Base-by-base conservation (phyloP, 2,329 filamentous ascomycete genomes). In the Fusarium drepaniforme region DNA sequence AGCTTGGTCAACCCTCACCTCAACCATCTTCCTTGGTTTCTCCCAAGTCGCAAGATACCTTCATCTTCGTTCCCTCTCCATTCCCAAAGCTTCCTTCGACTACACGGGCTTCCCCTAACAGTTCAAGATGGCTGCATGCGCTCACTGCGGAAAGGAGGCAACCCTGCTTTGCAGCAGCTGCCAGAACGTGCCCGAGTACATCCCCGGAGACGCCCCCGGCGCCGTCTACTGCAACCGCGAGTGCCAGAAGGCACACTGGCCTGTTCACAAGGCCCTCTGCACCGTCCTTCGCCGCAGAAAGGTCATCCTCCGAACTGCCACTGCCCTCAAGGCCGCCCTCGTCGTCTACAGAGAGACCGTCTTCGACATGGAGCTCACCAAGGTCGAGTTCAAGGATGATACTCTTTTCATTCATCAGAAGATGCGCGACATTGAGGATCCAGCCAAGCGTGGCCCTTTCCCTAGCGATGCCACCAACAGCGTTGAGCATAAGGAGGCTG, bases 191-290 rank as follows among this genome's bases (percentile, higher is more conserved):
- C 71, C 68, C 25, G 68, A 70, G 46, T 75, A 76, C 21, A n/a
- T n/a, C 21, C 38, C 67, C 13, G 71, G 68, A 42, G 74, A 72
- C 56, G 38, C 57, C 28, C 25, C 15, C n/a, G 18, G 21, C 23
- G 21, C 46, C 46, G 60, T 64, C 35, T 76, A 72, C 63, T 76
- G 68, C 60, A 42, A 42, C 28, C 57, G n/a, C 15, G 71, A 68
- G 23, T 76, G 71, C 33, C 60, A 74, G 53, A 56, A 12, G 15
- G 35, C 33, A 37, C 38, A 76, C 63, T 49, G 56, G 64, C 49
- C 38, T 15, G 33, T 21, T 3, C 74, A 76, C 28, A 74, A 66
- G 18, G 18, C 23, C 18, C 25, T 28, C n/a, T 76, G 72, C 57
- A 42, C 21, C 33, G 61, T 62, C 13, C 25, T 72, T 37, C 59